Evolutionary conservation across 2,329 filamentous ascomycete genomes (phyloP), one percentile per base, ranked within the genome.

Genomic region (Trichoderma asperellum): DNA sequence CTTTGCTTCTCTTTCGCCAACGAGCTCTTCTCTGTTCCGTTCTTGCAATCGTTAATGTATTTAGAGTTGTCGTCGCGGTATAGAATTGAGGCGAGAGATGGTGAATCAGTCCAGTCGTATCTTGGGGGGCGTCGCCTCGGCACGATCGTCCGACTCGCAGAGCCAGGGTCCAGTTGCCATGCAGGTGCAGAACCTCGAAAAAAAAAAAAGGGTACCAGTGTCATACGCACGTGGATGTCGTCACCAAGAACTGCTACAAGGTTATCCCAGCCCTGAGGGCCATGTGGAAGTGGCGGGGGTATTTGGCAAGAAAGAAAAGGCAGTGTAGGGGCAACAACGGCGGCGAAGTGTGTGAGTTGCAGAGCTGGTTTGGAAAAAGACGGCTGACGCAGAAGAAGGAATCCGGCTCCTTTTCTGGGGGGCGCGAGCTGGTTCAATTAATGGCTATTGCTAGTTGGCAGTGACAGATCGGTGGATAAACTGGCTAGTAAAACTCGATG

Each of bases 131-230:
- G 24, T 58, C 57, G 56, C 47, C 18, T 68, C 65, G 65, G 65
- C 35, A 52, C 58, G 57, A 43, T 55, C 43, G 24, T 40, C 65
- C 65, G 65, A 68, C 47, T 68, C 37, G 57, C 57, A 61, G 65
- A 49, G 34, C 34, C 57, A 61, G 40, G 65, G 57, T 56, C 40
- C 29, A 49, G 65, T 56, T 68, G 53, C 65, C 65, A 62, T 68
- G 55, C 55, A 68, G 21, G 60, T 47, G 53, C 62, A 49, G n/a
- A 65, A 34, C 37, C 27, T 47, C 62, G 43, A 47, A 27, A 35
- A 49, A 56, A 37, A n/a, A 37, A 32, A 35, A 34, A 16, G 37
- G 55, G 55, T 58, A 12, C n/a, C 52, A 47, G 52, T 11, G 52
- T 52, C 29, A 53, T n/a, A 63, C 60, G 35, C 60, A 35, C 47